These are phyloP conservation scores for Coemansia biformis DNA, from an alignment of 192 early-diverging fungal species.

Conservation along the genomic window DNA sequence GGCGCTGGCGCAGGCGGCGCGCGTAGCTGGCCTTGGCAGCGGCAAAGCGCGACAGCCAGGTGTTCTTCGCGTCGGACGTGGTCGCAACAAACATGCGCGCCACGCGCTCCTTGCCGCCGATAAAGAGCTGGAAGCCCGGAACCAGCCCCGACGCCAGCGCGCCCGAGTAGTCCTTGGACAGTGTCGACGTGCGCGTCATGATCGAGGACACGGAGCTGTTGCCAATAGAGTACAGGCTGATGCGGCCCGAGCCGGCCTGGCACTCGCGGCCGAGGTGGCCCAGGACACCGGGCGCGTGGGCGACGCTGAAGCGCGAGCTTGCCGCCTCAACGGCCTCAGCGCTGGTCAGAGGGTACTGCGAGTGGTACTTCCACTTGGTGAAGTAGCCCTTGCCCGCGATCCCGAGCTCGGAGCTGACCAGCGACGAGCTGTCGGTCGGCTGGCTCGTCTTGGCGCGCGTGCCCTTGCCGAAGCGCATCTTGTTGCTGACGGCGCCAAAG, in stretches of 20 bases:
- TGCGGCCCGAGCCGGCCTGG: constrained; percentile 41
- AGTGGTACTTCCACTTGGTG: constrained; percentile 67
- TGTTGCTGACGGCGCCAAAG: constrained; percentile 53
- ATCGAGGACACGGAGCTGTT: constrained; percentile 52
- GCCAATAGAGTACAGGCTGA: constrained; percentile 51
- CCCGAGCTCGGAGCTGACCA: constrained; percentile 51
- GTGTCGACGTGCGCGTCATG: constrained; percentile 52
- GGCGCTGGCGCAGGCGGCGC: constrained; percentile 42
- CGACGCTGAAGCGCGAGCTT: constrained; percentile 49
- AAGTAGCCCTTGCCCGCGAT: constrained; percentile 58
- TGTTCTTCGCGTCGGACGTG: constrained; percentile 49
- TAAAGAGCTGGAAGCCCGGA: constrained; percentile 53
- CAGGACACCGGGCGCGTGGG: constrained; percentile 37
- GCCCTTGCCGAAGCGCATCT: constrained; percentile 50
- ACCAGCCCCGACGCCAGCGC: constrained; percentile 48
- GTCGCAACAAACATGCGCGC: constrained; percentile 55
- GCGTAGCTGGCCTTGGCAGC: constrained; percentile 52
- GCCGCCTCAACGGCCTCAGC: constrained; percentile 60
- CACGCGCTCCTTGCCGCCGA: constrained; percentile 44
- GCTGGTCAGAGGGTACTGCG: constrained; percentile 53
- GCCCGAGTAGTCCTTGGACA: constrained; percentile 53
- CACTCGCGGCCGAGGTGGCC: constrained; percentile 37
- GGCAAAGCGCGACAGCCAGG: constrained; percentile 53
- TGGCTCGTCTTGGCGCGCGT: constrained; percentile 28
- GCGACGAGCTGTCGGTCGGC: constrained; percentile 44